A percentile compares a stretch with the other conserved stretches of the same genome.
These are phyloP conservation scores for Letharia columbiana DNA, from an alignment of 495 filamentous ascomycete genomes.

Conservation along the genomic window DNA sequence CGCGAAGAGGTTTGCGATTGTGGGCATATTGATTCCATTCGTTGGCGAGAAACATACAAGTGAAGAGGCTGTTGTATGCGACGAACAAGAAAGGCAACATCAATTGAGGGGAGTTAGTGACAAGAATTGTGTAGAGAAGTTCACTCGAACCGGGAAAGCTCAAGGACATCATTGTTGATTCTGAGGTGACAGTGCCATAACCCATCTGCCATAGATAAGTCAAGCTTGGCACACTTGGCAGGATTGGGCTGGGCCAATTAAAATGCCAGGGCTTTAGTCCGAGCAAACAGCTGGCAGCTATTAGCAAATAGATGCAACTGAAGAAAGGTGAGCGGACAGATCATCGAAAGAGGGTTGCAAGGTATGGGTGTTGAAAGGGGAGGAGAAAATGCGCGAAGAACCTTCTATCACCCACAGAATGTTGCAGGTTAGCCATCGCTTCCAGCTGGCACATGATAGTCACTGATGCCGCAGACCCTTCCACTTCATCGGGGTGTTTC, in stretches of 20 bases:
- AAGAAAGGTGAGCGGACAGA: not conserved
- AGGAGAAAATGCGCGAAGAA: too few species aligned
- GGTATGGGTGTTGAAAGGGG: too few species aligned
- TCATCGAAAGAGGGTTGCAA: too few species aligned
- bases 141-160: slow-evolving; percentile 9
- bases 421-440: slow-evolving; percentile 23
- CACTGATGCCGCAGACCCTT: slow-evolving; percentile 9
- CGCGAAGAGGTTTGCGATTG: slow-evolving; percentile 35
- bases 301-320: not conserved
- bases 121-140: slow-evolving; percentile 24
- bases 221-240: not conserved
- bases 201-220: slow-evolving; percentile 23
- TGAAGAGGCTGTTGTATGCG: slow-evolving; percentile 33
- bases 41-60: slow-evolving; percentile 34
- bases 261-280: too few species aligned
- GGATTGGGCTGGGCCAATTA: not conserved
- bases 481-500: not conserved
- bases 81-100: slow-evolving; percentile 38
- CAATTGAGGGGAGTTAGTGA: slow-evolving; percentile 39
- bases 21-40: slow-evolving; percentile 32
- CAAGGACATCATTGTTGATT: slow-evolving; percentile 18
- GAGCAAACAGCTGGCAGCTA: not conserved
- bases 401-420: slow-evolving; percentile 18
- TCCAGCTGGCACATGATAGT: slow-evolving; percentile 17
- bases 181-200: slow-evolving; percentile 27